phyloP scores from a whole-genome alignment of 1,284 basidiomycete genomes.

The Ceratobasidium sp. region DNA sequence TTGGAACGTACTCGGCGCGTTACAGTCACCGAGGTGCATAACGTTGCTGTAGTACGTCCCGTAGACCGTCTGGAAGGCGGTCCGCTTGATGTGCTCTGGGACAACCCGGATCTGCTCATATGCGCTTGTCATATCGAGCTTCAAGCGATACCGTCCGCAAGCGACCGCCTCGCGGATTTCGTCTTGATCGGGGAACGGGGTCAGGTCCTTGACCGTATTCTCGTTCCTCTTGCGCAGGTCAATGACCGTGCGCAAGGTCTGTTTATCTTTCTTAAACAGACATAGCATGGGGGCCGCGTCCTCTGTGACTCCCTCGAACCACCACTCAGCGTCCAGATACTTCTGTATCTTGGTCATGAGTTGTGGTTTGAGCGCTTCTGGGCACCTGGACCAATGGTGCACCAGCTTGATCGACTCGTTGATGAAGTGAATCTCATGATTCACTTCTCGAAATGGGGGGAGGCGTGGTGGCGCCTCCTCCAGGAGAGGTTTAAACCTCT shows the following conservation, averaged over 20 bases:
- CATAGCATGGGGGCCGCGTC: slow-evolving; percentile 59
- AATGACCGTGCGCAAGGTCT: slow-evolving; percentile 54
- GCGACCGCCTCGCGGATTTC: slow-evolving; percentile 55
- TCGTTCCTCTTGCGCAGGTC: slow-evolving; percentile 60
- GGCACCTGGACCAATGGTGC: slow-evolving; percentile 21
- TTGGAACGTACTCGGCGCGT: slow-evolving; percentile 53
- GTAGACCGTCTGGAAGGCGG: slow-evolving; percentile 54
- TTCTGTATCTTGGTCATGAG: slow-evolving; percentile 51
- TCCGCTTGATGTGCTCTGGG: slow-evolving; percentile 54
- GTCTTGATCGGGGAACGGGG: slow-evolving; percentile 59
- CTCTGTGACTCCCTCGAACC: slow-evolving; percentile 52
- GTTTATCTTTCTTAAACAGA: slow-evolving; percentile 55
- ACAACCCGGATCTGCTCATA: slow-evolving; percentile 59
- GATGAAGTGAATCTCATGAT: slow-evolving; percentile 43
- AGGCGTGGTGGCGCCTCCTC: neutral
- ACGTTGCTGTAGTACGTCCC: slow-evolving; percentile 58
- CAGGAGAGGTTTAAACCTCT: neutral
- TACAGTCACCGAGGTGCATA: slow-evolving; percentile 57
- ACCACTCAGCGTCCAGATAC: slow-evolving; percentile 52
- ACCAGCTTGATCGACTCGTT: neutral
- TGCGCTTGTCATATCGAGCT: slow-evolving; percentile 56
- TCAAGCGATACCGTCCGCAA: slow-evolving; percentile 50
- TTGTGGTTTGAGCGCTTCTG: slow-evolving; percentile 24
- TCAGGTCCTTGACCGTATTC: slow-evolving; percentile 58
- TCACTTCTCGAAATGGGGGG: slow-evolving; percentile 33